Evolutionary conservation across 805 yeast genomes (phyloP).

Genomic region (Lachancea sp.): DNA sequence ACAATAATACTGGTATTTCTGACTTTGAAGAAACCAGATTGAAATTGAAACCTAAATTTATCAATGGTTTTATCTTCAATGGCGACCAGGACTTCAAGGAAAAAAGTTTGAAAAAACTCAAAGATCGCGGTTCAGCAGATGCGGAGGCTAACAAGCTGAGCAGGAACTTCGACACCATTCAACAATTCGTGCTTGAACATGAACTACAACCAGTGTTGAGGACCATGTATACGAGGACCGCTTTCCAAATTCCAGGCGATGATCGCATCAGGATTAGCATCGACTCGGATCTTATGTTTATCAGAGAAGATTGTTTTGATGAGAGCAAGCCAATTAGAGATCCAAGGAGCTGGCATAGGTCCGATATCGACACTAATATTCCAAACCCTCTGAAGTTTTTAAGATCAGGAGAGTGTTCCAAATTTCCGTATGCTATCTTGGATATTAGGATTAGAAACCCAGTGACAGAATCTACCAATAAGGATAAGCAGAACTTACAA

Average conservation of each 20-base stretch:
- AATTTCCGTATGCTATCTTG: constrained; percentile 83
- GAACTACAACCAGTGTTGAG: constrained; percentile 81
- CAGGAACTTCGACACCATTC: constrained; percentile 52
- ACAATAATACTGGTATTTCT: constrained; percentile 38
- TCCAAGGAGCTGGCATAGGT: constrained; percentile 85
- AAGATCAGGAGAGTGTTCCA: constrained; percentile 77
- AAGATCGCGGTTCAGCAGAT: constrained; percentile 51
- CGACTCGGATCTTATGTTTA: constrained; percentile 80
- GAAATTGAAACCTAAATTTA: constrained; percentile 70
- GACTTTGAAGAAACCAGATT: constrained; percentile 61
- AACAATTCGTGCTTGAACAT: constrained; percentile 54
- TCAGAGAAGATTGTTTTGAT: constrained; percentile 89
- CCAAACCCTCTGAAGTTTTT: constrained; percentile 63
- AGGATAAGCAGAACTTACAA: constrained; percentile 23
- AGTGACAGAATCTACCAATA: constrained; percentile 27
- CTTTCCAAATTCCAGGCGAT: constrained; percentile 97
- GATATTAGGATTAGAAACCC: constrained; percentile 66
- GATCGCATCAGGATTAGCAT: constrained; percentile 84
- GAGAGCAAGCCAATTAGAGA: constrained; percentile 81
- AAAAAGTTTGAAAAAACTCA: constrained; percentile 54
- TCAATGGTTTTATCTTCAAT: constrained; percentile 64
- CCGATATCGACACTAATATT: constrained; percentile 76
- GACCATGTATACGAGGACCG: constrained; percentile 83
- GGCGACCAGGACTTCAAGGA: constrained; percentile 39
- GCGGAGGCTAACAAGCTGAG: constrained; percentile 47